Evolutionary conservation across 129 eudicot genomes (phyloP).

Genomic region (Artemisia tridentata): DNA sequence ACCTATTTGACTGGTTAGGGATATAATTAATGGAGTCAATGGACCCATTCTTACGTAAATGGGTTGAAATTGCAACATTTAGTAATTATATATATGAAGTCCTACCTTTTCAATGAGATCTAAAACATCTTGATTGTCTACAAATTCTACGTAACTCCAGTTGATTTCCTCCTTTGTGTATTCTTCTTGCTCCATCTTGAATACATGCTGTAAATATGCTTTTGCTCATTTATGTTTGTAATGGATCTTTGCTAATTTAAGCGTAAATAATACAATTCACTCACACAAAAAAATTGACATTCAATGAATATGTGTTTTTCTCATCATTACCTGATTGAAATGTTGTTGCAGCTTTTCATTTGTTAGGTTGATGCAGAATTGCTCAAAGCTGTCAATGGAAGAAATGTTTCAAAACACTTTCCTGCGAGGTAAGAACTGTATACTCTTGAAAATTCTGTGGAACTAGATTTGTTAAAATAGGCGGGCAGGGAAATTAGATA

Average conservation of each 20-base stretch:
- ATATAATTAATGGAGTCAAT: too few species aligned
- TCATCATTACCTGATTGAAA: slow-evolving; percentile 78
- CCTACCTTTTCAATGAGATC: slow-evolving; percentile 92
- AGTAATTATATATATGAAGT: slow-evolving; percentile 8
- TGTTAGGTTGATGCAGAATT: slow-evolving; percentile 94
- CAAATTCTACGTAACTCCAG: slow-evolving; percentile 99
- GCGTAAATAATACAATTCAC: neutral
- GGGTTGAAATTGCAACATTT: too few species aligned
- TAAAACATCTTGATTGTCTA: slow-evolving; percentile 97
- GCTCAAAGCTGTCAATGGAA: slow-evolving; percentile 77
- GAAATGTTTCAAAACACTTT: slow-evolving; percentile 20
- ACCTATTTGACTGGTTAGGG: too few species aligned
- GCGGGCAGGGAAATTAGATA: too few species aligned
- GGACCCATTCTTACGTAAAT: too few species aligned
- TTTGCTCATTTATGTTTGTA: slow-evolving; percentile 1
- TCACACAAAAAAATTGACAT: neutral
- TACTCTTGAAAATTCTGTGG: neutral
- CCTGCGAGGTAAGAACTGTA: slow-evolving; percentile 13
- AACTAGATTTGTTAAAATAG: neutral
- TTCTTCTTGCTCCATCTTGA: slow-evolving; percentile 99
- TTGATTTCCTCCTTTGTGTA: slow-evolving; percentile 93
- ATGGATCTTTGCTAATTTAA: too few species aligned
- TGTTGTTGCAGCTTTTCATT: slow-evolving; percentile 99
- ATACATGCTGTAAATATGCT: slow-evolving; percentile 69
- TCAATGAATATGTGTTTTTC: slow-evolving; percentile 9